These are phyloP conservation scores for Pulveroboletus sp. DNA, from an alignment of 768 basidiomycete genomes.

Conservation along the genomic window DNA sequence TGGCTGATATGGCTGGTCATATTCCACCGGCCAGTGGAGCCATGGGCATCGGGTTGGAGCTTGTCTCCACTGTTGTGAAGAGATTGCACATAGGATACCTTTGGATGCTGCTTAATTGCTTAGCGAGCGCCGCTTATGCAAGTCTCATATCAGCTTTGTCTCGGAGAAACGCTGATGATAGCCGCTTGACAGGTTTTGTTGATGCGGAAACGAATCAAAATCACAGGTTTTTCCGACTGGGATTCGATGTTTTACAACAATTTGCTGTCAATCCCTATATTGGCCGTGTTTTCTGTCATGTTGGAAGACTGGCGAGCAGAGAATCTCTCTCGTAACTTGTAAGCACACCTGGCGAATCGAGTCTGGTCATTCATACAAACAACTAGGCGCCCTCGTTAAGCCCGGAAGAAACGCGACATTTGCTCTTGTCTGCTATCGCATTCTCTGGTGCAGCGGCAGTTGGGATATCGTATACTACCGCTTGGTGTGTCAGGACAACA, in stretches of 20 bases:
- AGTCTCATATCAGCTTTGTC: slow-evolving; percentile 27
- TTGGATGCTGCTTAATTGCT: slow-evolving; percentile 95
- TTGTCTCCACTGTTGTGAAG: slow-evolving; percentile 44
- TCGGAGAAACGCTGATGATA: slow-evolving; percentile 2
- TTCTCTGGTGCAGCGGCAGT: slow-evolving; percentile 98
- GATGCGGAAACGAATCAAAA: slow-evolving; percentile 96
- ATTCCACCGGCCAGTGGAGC: slow-evolving; percentile 25
- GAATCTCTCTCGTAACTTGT: slow-evolving; percentile 85
- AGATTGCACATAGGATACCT: slow-evolving; percentile 78
- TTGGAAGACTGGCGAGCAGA: slow-evolving; percentile 86
- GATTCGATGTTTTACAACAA: slow-evolving; percentile 99
- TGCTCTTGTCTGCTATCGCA: slow-evolving; percentile 82
- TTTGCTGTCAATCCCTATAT: slow-evolving; percentile 86
- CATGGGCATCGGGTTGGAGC: slow-evolving; percentile 26
- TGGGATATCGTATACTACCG: slow-evolving; percentile 96
- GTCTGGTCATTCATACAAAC: background rate
- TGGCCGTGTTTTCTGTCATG: slow-evolving; percentile 75
- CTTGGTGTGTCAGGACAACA: slow-evolving; percentile 95
- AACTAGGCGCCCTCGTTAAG: slow-evolving; percentile 36
- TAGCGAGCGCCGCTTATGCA: slow-evolving; percentile 87
- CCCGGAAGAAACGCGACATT: slow-evolving; percentile 72
- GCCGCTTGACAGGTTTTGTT: slow-evolving; percentile 63
- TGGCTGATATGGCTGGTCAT: slow-evolving; percentile 25
- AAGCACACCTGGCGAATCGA: slow-evolving; percentile 31
- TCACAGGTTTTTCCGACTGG: slow-evolving; percentile 95